phyloP scores from a whole-genome alignment of 352 stramenopile genomes.

The Globisporangium radiosum region DNA sequence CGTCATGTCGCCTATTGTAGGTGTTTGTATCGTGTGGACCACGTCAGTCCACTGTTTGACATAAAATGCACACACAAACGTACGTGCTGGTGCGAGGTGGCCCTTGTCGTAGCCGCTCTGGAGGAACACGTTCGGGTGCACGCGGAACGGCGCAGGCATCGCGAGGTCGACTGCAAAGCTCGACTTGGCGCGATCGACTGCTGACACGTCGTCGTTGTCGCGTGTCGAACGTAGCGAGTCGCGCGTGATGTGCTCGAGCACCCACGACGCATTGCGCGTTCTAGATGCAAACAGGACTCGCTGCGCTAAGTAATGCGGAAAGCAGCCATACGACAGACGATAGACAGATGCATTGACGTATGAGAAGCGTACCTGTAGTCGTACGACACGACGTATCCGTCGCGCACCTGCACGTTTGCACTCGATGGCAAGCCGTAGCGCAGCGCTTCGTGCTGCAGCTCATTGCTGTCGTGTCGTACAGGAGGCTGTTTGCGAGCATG shows the following conservation, averaged over 20 bases:
- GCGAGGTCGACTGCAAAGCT: constrained; percentile 80
- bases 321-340: too few relatives aligned
- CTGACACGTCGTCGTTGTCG: constrained; percentile 33
- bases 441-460: constrained; percentile 49
- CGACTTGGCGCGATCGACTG: constrained; percentile 63
- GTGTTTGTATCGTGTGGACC: neutral
- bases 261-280: constrained; percentile 81
- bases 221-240: constrained; percentile 45
- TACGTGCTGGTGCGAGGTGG: constrained; percentile 88
- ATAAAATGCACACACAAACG: neutral
- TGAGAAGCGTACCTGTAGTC: constrained; percentile 51
- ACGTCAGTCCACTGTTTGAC: neutral
- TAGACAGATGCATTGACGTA: too few relatives aligned
- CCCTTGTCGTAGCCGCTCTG: constrained; percentile 93
- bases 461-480: neutral
- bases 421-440: constrained; percentile 65
- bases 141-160: constrained; percentile 74
- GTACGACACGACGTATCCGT: constrained; percentile 81
- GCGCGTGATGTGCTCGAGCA: constrained; percentile 77
- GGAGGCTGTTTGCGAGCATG: too few relatives aligned
- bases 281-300: constrained; percentile 14
- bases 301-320: too few relatives aligned
- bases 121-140: constrained; percentile 83
- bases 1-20: constrained; percentile 75
- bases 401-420: constrained; percentile 62